Evolutionary conservation across 2,329 filamentous ascomycete genomes (phyloP), one percentile per base, ranked within the genome.

Genomic region (Trichoderma asperellum): DNA sequence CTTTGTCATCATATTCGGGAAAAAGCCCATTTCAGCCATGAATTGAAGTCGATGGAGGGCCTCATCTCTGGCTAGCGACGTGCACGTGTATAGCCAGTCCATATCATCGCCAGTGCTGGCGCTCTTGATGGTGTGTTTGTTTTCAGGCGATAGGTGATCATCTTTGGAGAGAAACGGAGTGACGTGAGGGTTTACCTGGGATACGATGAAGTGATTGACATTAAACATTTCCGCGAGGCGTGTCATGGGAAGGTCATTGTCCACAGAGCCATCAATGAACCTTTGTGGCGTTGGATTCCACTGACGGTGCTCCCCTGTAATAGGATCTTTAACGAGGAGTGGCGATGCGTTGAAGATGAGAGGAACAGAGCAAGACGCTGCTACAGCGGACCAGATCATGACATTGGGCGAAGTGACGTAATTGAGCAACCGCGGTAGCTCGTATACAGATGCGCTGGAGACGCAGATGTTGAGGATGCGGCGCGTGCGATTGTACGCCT

Each of bases 121-220:
- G 2, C 65, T 73, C 70, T 32, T 66, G 14, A 72, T 70, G 32
- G 79, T 75, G 5, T 77, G 75, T 5, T 73, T 74, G 40, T 72
- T 68, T 0, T 77, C 73, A 3, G 83, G 81, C 7, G 81, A 80
- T 1, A 86, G 78, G 32, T 86, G 85, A 71, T 93, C 91, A 69
- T 96, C 92, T 73, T 90, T 92, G 18, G 88, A 84, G 18, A 97
- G 82, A 75, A 98, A 97, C 0, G 93, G 93, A 0, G 96, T 88
- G 10, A 97, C 92, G 75, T 98, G 95, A 0, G 95, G 95, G 75
- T 98, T 98, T 62, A 97, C 94, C 78, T 98, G 95, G 0, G 94
- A 97, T 21, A 97, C 95, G 73, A 98, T 97, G 77, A 97, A 97
- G 77, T 97, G 95, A 76, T 97, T 97, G 77, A 97, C 94, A 76